phyloP scores from a whole-genome alignment of 2,329 filamentous ascomycete species.

The Purpureocillium takamizusanense region DNA sequence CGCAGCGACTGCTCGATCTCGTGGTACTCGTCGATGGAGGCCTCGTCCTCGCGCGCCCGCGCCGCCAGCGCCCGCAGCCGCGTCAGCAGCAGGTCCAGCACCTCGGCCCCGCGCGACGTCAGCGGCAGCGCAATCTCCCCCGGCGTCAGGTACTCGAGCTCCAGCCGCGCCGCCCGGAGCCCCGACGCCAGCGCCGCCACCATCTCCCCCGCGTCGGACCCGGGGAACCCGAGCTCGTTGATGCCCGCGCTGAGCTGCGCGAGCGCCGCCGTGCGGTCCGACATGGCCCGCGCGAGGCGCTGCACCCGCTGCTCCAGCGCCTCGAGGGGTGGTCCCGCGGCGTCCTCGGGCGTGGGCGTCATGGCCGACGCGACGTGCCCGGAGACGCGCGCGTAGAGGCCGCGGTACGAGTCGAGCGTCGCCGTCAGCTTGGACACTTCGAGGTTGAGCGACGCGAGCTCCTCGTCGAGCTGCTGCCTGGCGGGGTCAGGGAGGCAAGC shows the following conservation, averaged over 20 bases:
- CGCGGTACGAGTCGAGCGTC: constrained; percentile 37
- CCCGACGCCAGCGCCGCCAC: constrained; percentile 35
- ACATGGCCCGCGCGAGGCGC: constrained; percentile 33
- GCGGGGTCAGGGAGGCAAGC: constrained; percentile 31
- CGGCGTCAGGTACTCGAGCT: constrained; percentile 53
- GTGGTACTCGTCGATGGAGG: constrained; percentile 52
- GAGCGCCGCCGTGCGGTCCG: constrained; percentile 39
- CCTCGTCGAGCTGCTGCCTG: constrained; percentile 31
- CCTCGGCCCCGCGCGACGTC: constrained; percentile 41
- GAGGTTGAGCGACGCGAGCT: constrained; percentile 37
- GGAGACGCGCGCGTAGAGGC: constrained; percentile 27
- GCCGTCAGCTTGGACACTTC: constrained; percentile 38
- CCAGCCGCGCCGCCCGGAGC: constrained; percentile 48
- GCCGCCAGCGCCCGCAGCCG: constrained; percentile 40
- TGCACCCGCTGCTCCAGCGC: constrained; percentile 33
- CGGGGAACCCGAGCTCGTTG: constrained; percentile 39
- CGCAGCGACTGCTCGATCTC: constrained; percentile 45
- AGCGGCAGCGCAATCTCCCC: constrained; percentile 48
- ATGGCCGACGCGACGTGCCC: constrained; percentile 21
- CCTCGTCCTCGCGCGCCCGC: constrained; percentile 38
- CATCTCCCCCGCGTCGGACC: constrained; percentile 37
- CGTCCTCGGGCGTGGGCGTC: constrained; percentile 1
- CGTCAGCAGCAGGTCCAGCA: constrained; percentile 45
- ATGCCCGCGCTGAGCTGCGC: constrained; percentile 35
- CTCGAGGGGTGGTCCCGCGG: constrained; percentile 11